Evolutionary conservation across 352 stramenopile species (phyloP), one percentile per base, ranked within the genome.

Genomic region (Phytophthora quininea): DNA sequence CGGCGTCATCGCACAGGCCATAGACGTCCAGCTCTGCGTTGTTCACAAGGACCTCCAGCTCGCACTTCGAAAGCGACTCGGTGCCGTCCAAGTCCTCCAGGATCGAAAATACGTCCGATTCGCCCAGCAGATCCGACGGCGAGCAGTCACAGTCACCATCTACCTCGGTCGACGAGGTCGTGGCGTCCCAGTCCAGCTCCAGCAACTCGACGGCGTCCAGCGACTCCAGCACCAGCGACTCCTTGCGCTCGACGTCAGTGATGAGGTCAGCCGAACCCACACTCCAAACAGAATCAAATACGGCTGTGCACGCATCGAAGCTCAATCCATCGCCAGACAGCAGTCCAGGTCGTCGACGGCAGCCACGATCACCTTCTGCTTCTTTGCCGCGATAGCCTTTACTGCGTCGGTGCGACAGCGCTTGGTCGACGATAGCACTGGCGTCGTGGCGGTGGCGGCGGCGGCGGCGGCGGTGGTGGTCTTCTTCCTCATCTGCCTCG

Each of bases 161-260:
- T 24, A 10, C 11, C 27, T 57, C 33, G 0, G 59, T 5, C 11
- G 46, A 27, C 11, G 43, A 62, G 29, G 14, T 31, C n/a, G 19
- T 42, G 4, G 42, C 47, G 27, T 69, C 49, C 65, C 59, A 73
- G 43, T 69, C 59, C 29, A 73, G 65, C 45, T 56, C 53, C 24
- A 29, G 1, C 65, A 71, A 32, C 11, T 73, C 65, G 45, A 73
- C 27, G n/a, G 12, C 38, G 55, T 69, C 48, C 0, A 73, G 43
- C 4, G 42, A 30, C 2, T 59, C 54, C 5, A 73, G 40, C 35
- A 24, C 19, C 19, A 62, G 42, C 49, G 47, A 10, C 5, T 62
- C 65, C 35, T 73, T 42, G 49, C 29, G n/a, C 32, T 30, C 14
- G 45, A 42, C 35, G 24, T 42, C 9, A 15, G 9, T 24, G 10